A percentile compares a stretch with the other conserved stretches of the same genome.
phyloP scores from a whole-genome alignment of 345 rosid species.

The Brassica rapa region DNA sequence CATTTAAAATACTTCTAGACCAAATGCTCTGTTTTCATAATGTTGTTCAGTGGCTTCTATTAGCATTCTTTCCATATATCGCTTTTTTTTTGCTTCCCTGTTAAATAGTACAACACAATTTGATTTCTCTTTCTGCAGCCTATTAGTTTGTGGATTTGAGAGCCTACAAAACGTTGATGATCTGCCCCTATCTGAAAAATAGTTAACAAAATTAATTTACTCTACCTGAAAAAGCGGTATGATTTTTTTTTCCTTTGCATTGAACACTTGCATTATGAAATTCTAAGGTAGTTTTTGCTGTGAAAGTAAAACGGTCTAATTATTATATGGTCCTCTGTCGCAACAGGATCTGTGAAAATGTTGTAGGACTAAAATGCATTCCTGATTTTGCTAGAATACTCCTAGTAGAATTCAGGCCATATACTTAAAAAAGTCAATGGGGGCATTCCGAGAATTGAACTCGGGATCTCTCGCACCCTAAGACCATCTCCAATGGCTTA shows the following conservation, averaged over 20 bases:
- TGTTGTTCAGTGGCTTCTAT: neutral
- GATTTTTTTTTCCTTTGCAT: neutral
- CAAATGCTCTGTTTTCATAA: constrained; percentile 42
- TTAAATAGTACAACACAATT: neutral
- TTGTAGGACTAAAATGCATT: neutral
- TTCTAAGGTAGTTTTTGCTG: neutral
- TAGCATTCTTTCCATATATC: neutral
- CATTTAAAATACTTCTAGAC: neutral
- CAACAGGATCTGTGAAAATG: neutral
- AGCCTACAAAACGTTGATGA: neutral
- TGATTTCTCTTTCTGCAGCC: neutral
- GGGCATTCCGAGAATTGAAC: constrained; percentile 48
- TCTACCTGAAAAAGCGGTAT: neutral
- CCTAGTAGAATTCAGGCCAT: neutral
- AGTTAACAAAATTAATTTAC: neutral
- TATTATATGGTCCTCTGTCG: neutral
- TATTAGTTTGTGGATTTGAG: neutral
- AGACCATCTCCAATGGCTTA: too few relatives aligned
- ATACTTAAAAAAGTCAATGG: constrained; percentile 1
- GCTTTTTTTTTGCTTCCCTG: neutral
- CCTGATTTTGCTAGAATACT: neutral
- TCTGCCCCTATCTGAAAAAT: neutral
- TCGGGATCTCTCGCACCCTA: constrained; percentile 83
- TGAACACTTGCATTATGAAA: neutral
- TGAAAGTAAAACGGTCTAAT: neutral